Conservation (phyloP, 2,329 filamentous ascomycete species). For the Calonectria montana region DNA sequence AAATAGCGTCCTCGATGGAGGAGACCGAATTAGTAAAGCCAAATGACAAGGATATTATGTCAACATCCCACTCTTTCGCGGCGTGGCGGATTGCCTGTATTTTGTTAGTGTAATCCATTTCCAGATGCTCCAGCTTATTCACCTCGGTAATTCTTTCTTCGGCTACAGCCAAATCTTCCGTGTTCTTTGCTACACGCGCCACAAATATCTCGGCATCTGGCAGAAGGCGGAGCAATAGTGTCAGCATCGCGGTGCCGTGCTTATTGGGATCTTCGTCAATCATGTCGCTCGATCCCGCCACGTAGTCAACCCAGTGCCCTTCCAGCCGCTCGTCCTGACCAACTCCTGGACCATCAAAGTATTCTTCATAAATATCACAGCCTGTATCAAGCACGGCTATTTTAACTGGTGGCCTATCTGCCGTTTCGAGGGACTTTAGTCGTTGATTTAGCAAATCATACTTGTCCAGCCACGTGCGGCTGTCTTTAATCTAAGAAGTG, state of each 20-base stretch:
- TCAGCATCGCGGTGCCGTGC: background rate
- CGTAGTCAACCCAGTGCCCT: background rate
- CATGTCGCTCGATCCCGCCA: no score
- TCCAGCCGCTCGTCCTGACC: background rate
- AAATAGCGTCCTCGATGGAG: background rate
- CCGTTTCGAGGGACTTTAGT: background rate
- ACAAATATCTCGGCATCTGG: background rate
- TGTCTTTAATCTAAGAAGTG: background rate
- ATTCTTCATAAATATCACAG: background rate
- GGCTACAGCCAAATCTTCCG: background rate
- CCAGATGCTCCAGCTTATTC: background rate
- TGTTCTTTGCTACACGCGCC: background rate
- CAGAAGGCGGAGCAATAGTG: background rate
- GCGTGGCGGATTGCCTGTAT: background rate
- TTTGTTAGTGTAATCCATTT: background rate
- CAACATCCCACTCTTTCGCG: background rate
- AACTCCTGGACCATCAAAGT: background rate
- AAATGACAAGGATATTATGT: background rate
- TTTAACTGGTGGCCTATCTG: background rate
- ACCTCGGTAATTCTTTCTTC: background rate
- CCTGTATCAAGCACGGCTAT: background rate
- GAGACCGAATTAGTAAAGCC: background rate
- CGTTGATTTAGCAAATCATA: background rate
- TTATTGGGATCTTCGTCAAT: background rate
- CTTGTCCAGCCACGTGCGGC: background rate